phyloP scores from a whole-genome alignment of 805 yeast genomes.

The Dipodascus albidus region DNA sequence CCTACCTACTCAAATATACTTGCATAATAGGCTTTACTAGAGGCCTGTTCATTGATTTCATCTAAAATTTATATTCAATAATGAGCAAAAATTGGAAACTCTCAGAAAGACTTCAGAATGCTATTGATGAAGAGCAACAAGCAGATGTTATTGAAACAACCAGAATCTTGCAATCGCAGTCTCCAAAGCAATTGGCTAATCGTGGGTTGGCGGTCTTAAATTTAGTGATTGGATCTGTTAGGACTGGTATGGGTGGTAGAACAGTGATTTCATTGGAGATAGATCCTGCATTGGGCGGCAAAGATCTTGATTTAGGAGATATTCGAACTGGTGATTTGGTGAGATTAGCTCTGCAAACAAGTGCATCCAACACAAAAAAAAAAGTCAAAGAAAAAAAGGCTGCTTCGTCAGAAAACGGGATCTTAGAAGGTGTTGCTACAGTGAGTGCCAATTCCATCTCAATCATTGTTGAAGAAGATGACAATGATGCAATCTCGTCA shows the following conservation, averaged over 20 bases:
- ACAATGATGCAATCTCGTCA: conserved; percentile 7
- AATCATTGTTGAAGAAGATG: conserved; percentile 46
- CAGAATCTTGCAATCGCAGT: conserved; percentile 32
- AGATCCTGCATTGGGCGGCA: conserved; percentile 35
- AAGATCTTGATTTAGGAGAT: conserved; percentile 34
- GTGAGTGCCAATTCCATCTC: conserved; percentile 37
- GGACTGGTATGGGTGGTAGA: conserved; percentile 75
- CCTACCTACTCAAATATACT: background rate
- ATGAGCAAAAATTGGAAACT: conserved; percentile 13
- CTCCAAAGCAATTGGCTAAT: conserved; percentile 56
- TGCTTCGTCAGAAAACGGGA: conserved; percentile 17
- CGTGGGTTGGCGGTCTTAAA: conserved; percentile 71
- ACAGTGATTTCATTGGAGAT: conserved; percentile 48
- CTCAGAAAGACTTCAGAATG: conserved; percentile 28
- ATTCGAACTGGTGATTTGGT: conserved; percentile 72
- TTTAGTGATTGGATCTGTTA: conserved; percentile 43
- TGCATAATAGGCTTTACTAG: conserved; percentile 1
- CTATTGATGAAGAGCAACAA: conserved; percentile 36
- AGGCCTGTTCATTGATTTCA: background rate
- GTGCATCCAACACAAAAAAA: conserved; percentile 18
- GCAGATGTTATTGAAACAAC: conserved; percentile 42
- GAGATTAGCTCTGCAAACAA: conserved; percentile 32
- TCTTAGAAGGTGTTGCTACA: conserved; percentile 55
- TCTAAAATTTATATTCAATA: too few species aligned
- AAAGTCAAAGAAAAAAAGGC: conserved; percentile 7